Evolutionary conservation across 1,284 basidiomycete genomes (phyloP).

Genomic region (Sphaerobolus stellatus): DNA sequence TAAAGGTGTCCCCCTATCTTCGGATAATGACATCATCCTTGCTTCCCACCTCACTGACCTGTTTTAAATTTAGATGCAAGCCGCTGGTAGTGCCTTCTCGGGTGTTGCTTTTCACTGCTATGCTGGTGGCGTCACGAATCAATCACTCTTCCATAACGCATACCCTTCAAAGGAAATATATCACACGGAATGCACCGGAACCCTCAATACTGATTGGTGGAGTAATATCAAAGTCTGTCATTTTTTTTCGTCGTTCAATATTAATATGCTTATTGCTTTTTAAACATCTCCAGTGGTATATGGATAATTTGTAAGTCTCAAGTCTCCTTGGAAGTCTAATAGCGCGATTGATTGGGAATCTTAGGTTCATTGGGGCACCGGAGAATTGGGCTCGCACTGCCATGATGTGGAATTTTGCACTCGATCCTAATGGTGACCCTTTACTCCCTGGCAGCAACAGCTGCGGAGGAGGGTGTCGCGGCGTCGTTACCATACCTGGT

Average conservation of each 20-base stretch:
- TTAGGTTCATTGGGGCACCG: conserved; percentile 19
- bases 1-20: too few relatives aligned
- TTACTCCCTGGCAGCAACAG: conserved; percentile 63
- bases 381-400: conserved; percentile 40
- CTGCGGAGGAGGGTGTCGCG: conserved; percentile 63
- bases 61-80: conserved; percentile 41
- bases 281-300: conserved; percentile 56
- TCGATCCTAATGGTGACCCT: conserved; percentile 60
- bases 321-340: not conserved
- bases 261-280: conserved; percentile 12
- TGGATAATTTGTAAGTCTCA: conserved; percentile 62
- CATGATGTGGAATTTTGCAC: conserved; percentile 74
- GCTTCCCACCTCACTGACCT: not conserved
- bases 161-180: conserved; percentile 50
- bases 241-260: not conserved
- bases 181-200: conserved; percentile 54
- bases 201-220: conserved; percentile 70
- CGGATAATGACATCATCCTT: not conserved
- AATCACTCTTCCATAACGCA: conserved; percentile 44
- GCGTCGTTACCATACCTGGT: conserved; percentile 62
- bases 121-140: conserved; percentile 38
- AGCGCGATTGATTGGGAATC: conserved; percentile 7
- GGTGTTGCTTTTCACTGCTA: conserved; percentile 56
- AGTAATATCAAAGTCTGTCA: conserved; percentile 63
- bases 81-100: conserved; percentile 43